Evolutionary conservation across 1,284 basidiomycete species (phyloP).

Genomic region (Ustilago nuda): DNA sequence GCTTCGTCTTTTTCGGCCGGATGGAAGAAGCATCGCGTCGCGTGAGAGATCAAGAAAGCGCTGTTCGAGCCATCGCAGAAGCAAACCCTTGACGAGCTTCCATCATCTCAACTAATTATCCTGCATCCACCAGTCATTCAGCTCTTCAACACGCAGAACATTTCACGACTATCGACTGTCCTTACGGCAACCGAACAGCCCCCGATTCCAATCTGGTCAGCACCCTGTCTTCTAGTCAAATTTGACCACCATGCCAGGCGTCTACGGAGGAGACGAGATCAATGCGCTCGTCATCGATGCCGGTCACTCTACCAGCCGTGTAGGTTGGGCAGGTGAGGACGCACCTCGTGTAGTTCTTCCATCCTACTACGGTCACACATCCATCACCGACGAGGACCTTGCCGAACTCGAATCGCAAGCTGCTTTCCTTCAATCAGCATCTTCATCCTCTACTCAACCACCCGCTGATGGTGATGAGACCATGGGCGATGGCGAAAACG

Average conservation of each 20-base stretch:
- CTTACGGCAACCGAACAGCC: too few species aligned
- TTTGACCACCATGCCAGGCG: slow-evolving; percentile 59
- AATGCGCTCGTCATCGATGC: slow-evolving; percentile 95
- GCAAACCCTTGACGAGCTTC: not conserved
- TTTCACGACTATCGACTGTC: not conserved
- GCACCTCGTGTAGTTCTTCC: slow-evolving; percentile 92
- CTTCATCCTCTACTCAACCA: slow-evolving; percentile 10
- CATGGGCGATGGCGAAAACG: slow-evolving; percentile 28
- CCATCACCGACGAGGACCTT: slow-evolving; percentile 69
- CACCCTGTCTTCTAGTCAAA: not conserved
- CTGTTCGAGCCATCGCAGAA: slow-evolving; percentile 15
- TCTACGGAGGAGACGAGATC: slow-evolving; percentile 79
- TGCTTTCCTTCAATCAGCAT: slow-evolving; percentile 23
- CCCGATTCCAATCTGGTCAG: too few species aligned
- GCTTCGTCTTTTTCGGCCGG: slow-evolving; percentile 26
- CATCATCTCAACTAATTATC: slow-evolving; percentile 8
- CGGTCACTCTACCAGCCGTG: slow-evolving; percentile 87
- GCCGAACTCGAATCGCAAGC: slow-evolving; percentile 43
- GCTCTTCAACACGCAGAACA: not conserved
- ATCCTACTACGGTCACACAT: slow-evolving; percentile 84
- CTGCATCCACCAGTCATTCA: not conserved
- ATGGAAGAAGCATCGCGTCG: slow-evolving; percentile 41
- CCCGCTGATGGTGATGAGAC: slow-evolving; percentile 33
- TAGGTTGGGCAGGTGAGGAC: slow-evolving; percentile 93
- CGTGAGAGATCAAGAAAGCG: slow-evolving; percentile 24